Percentiles rank a stretch among this genome's conserved stretches.
Evolutionary conservation across 2,329 filamentous ascomycete species (phyloP).

Genomic region (Setomelanomma holmii): DNA sequence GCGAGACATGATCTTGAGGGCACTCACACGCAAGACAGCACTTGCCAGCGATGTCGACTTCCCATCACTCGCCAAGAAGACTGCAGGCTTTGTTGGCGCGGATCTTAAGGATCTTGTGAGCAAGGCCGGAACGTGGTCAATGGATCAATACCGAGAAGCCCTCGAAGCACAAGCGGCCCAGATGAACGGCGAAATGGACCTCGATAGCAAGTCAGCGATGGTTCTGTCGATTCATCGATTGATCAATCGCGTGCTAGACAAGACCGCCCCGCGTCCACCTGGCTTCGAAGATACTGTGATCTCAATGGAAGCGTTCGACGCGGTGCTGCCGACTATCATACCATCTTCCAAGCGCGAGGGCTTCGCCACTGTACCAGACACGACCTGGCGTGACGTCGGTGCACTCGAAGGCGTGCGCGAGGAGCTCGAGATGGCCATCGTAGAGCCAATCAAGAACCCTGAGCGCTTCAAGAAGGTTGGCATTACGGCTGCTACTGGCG

Average conservation of each 20-base stretch:
- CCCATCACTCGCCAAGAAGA: slow-evolving; percentile 75
- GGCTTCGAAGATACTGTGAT: slow-evolving; percentile 65
- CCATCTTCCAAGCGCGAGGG: slow-evolving; percentile 89
- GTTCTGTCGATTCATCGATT: slow-evolving; percentile 32
- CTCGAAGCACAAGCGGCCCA: slow-evolving; percentile 51
- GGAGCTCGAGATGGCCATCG: slow-evolving; percentile 83
- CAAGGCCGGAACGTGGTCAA: slow-evolving; percentile 70
- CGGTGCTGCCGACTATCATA: slow-evolving; percentile 76
- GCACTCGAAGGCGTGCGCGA: slow-evolving; percentile 80
- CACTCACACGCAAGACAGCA: slow-evolving; percentile 70
- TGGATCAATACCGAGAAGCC: slow-evolving; percentile 65
- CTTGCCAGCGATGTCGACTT: slow-evolving; percentile 77
- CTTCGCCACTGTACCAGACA: slow-evolving; percentile 91
- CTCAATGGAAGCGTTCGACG: slow-evolving; percentile 73
- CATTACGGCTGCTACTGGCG: slow-evolving; percentile 81
- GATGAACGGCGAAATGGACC: slow-evolving; percentile 57
- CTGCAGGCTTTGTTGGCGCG: slow-evolving; percentile 90
- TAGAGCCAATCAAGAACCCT: slow-evolving; percentile 85
- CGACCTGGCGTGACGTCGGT: slow-evolving; percentile 92
- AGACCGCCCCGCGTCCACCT: slow-evolving; percentile 58
- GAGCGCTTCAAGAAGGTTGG: slow-evolving; percentile 78
- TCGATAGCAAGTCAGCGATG: slow-evolving; percentile 1
- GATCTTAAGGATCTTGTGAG: slow-evolving; percentile 78
- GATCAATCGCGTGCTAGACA: slow-evolving; percentile 55
- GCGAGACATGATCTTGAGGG: slow-evolving; percentile 77